Conservation (phyloP, 2,329 filamentous ascomycete genomes). For the Calcarisporium arbuscula region DNA sequence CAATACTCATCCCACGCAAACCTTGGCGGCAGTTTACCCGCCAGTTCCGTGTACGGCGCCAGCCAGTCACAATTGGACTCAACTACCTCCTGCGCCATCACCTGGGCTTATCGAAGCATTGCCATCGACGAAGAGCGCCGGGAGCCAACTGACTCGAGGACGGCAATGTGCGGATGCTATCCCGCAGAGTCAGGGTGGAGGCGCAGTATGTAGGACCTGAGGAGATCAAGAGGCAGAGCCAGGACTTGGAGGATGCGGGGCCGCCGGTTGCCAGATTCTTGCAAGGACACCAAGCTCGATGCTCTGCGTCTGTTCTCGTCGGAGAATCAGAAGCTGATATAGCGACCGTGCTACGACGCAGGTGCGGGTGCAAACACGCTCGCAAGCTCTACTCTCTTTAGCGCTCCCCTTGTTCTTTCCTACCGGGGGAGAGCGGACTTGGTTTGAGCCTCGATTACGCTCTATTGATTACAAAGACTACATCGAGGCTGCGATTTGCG, state of each 20-base stretch:
- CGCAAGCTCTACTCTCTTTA: conserved; percentile 9
- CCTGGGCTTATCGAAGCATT: too few relatives aligned
- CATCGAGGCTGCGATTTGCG: conserved; percentile 3
- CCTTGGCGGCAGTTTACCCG: too few relatives aligned
- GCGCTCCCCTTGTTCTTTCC: conserved; percentile 8
- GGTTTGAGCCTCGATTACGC: conserved; percentile 2
- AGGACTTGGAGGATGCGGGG: conserved; percentile 4
- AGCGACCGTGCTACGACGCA: conserved; percentile 1
- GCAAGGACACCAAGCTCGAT: conserved; percentile 6
- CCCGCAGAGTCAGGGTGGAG: conserved; percentile 2
- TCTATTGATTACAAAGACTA: conserved; percentile 5
- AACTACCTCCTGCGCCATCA: too few relatives aligned
- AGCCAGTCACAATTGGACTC: too few relatives aligned
- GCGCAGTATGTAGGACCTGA: conserved; percentile 3
- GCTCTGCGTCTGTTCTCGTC: conserved; percentile 4
- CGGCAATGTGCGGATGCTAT: conserved; percentile 5
- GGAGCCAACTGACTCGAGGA: too few relatives aligned
- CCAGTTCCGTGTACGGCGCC: too few relatives aligned
- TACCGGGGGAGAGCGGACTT: conserved; percentile 5
- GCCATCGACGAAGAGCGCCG: too few relatives aligned
- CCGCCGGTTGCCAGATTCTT: conserved; percentile 8
- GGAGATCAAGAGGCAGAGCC: conserved; percentile 4
- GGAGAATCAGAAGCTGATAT: conserved; percentile 3
- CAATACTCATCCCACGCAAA: too few relatives aligned
- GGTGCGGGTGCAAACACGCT: conserved; percentile 5